Evolutionary conservation across 495 filamentous ascomycete species (phyloP), one percentile per base, ranked within the genome.

Genomic region (Lasiosphaeria hispida): DNA sequence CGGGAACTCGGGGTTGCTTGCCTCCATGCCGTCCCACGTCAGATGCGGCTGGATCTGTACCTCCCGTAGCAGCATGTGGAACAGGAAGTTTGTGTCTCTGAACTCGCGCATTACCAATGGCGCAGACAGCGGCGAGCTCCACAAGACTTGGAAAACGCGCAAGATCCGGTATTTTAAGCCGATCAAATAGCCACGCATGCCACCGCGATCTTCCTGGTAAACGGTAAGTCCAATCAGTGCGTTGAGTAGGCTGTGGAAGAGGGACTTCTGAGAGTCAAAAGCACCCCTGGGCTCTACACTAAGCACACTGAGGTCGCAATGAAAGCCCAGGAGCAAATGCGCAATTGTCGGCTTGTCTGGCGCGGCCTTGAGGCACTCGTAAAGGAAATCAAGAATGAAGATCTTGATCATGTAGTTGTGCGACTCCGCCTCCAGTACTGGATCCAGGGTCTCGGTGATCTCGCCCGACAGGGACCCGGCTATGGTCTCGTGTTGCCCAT

Each of bases 251-350:
- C 83, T 76, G 74, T 99, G 92, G 64, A 97, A 87, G 33, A 99
- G 78, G 7, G 95, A 93, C 48, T 76, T 77, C 19, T 83, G 78
- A 15, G 80, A 69, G 36, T 83, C 80, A 62, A 96, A 92, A 6
- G 85, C 67, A 34, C 90, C 79, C 23, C 81, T 77, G 0, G 81
- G 65, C 43, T 85, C 73, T 19, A 94, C 72, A 48, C 81, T 82
- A 14, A 97, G 72, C n/a, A 77, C 75, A 48, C 81, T 81, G 17
- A 85, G 78, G 19, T 83, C 80, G 63, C 90, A 92, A 34, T 79
- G 77, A 67, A 99, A 97, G 0, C 94, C 94, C 17, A 99, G 87
- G 15, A 99, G 73, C 42, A 94, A 77, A 71, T 99, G 94, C 3
- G 93, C 92, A 45, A 97, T 83, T 13, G 85, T 93, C 4, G 93